Percentiles rank a stretch among this genome's conserved stretches.
Evolutionary conservation across 2,329 filamentous ascomycete genomes (phyloP).

Genomic region (Colletotrichum cereale): DNA sequence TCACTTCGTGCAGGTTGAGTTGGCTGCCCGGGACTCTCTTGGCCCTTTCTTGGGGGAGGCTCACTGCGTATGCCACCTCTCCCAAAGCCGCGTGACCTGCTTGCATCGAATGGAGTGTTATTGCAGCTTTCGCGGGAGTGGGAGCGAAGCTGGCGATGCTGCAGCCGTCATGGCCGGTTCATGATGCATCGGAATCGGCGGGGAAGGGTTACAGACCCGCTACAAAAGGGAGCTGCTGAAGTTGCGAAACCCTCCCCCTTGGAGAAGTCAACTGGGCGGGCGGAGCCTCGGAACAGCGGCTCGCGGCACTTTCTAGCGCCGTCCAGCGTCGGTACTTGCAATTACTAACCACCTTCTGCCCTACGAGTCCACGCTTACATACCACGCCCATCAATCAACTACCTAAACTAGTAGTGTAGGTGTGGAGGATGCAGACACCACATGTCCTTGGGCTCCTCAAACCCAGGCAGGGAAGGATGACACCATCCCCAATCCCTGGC

Average conservation of each 20-base stretch:
- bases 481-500: background rate
- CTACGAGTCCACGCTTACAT: background rate
- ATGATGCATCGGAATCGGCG: background rate
- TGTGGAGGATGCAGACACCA: background rate
- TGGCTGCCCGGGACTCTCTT: background rate
- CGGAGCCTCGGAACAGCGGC: constrained; percentile 18
- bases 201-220: background rate
- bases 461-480: background rate
- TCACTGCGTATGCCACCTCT: background rate
- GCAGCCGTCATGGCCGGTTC: background rate
- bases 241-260: background rate
- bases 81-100: background rate
- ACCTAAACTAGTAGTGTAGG: background rate
- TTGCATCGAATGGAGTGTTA: background rate
- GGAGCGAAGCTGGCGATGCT: background rate
- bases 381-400: background rate
- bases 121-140: background rate
- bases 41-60: background rate
- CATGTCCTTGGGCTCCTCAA: background rate
- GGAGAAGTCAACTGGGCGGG: background rate
- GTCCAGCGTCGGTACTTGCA: constrained; percentile 7
- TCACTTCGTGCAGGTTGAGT: background rate
- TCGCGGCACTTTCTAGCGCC: background rate
- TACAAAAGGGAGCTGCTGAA: background rate
- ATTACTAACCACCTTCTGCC: constrained; percentile 10